Conservation (phyloP, 148 eudicot genomes). For the Heliamphora exappendiculata region DNA sequence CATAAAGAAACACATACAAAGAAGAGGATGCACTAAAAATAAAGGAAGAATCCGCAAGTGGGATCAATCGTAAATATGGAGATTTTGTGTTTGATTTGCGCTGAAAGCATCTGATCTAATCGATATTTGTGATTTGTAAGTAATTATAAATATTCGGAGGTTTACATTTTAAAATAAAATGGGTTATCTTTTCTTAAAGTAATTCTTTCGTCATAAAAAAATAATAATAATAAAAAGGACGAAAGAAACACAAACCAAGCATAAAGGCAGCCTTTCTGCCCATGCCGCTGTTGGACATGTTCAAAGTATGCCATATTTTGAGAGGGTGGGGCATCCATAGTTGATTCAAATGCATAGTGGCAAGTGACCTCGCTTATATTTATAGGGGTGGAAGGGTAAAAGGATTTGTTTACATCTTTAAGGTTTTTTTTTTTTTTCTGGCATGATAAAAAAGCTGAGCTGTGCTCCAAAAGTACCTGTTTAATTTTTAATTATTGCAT, state of each 20-base stretch:
- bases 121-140: no score
- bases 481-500: no score
- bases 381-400: not conserved
- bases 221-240: not conserved
- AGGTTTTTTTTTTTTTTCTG: no score
- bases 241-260: slow-evolving; percentile 32
- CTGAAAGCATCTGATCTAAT: no score
- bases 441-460: not conserved
- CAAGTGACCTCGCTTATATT: not conserved
- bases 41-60: not conserved
- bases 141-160: no score
- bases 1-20: not conserved
- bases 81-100: no score
- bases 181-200: not conserved
- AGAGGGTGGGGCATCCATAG: slow-evolving; percentile 10
- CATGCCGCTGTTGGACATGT: slow-evolving; percentile 33
- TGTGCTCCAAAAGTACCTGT: not conserved
- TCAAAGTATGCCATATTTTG: slow-evolving; percentile 23
- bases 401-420: not conserved
- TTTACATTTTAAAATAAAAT: no score
- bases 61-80: no score
- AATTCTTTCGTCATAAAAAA: not conserved
- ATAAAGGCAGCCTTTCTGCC: slow-evolving; percentile 44
- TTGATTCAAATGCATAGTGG: not conserved
- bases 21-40: not conserved